Evolutionary conservation across 1,139 yeast species (phyloP).

Genomic region (Blastobotrys arbuscula): DNA sequence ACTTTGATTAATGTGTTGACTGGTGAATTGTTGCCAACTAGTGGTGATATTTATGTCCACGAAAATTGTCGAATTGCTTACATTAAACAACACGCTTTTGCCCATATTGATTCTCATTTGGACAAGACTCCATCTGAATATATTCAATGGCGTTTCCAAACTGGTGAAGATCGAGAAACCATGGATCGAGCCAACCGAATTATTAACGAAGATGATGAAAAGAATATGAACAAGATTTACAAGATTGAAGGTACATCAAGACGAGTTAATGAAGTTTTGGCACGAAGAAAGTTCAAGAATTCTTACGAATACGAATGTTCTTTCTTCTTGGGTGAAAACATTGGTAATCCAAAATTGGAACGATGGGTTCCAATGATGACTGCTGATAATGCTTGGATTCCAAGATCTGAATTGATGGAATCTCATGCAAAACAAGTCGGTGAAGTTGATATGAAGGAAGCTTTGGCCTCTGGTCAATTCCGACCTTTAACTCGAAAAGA

Average conservation of each 20-base stretch:
- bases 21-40: constrained; percentile 98
- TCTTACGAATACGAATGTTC: constrained; percentile 99
- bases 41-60: constrained; percentile 98
- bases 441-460: constrained; percentile 99
- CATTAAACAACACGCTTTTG: constrained; percentile 99
- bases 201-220: constrained; percentile 94
- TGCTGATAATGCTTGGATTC: constrained; percentile 99
- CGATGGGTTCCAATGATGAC: constrained; percentile 99
- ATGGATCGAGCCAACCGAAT: constrained; percentile 99
- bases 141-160: constrained; percentile 99
- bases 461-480: constrained; percentile 99
- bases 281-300: constrained; percentile 99
- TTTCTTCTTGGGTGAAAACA: constrained; percentile 93
- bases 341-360: constrained; percentile 91
- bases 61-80: constrained; percentile 99
- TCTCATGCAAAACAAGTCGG: constrained; percentile 99
- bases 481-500: constrained; percentile 99
- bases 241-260: constrained; percentile 98
- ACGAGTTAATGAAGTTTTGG: constrained; percentile 90
- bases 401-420: constrained; percentile 99
- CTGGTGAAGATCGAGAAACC: constrained; percentile 99
- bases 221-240: constrained; percentile 98
- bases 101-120: constrained; percentile 96
- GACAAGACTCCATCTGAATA: constrained; percentile 99
- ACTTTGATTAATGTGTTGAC: constrained; percentile 97